Percentiles rank a stretch among this genome's conserved stretches.
Evolutionary conservation across 75 land plant genomes (phyloP).

Genomic region (Sequoia sempervirens): DNA sequence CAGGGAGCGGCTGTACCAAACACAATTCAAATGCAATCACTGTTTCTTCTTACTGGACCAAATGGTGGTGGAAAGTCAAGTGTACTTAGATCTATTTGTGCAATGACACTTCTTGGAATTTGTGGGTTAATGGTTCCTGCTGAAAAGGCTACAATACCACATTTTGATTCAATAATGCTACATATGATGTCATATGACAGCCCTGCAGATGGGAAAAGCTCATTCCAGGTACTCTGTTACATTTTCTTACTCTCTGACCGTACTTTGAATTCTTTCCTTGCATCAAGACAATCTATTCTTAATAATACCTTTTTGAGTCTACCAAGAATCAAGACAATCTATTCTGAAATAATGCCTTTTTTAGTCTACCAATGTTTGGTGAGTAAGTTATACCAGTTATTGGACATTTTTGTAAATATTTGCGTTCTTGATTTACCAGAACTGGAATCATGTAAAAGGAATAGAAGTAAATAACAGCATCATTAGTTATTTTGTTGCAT

Average conservation of each 20-base stretch:
- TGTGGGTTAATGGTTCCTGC: conserved; percentile 98
- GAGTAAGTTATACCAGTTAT: background rate
- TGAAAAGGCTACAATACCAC: conserved; percentile 66
- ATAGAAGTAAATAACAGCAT: background rate
- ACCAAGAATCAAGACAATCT: background rate
- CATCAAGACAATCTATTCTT: background rate
- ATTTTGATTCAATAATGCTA: conserved; percentile 84
- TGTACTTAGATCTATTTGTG: conserved; percentile 88
- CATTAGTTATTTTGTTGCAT: background rate
- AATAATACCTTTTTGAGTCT: background rate
- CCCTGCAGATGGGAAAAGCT: conserved; percentile 96
- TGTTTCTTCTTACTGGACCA: conserved; percentile 91
- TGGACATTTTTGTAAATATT: background rate
- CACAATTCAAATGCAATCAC: conserved; percentile 67
- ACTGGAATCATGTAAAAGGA: background rate
- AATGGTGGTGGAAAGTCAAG: conserved; percentile 99
- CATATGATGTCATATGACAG: conserved; percentile 93
- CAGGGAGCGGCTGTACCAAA: conserved; percentile 64
- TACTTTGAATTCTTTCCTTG: background rate
- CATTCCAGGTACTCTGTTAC: conserved; percentile 70
- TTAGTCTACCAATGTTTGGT: background rate
- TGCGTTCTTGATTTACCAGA: background rate
- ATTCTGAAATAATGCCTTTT: background rate
- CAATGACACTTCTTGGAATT: conserved; percentile 85
- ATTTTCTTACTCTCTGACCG: background rate